Conservation (phyloP, 1,284 basidiomycete genomes). For the Salmacisia buchloeana region DNA sequence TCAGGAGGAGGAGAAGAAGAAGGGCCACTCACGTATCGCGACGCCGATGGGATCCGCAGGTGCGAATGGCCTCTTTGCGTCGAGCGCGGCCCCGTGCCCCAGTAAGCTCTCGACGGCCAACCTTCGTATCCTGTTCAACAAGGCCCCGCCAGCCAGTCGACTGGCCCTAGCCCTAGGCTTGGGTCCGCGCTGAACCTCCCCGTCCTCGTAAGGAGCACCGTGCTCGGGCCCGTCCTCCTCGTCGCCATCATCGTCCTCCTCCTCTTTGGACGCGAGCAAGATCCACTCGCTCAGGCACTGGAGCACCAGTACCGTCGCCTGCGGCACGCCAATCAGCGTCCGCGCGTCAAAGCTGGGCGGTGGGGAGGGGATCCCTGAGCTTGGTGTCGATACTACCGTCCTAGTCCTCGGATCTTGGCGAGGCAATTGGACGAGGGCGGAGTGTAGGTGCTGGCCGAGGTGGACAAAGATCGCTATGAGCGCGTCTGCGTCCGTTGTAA, state of each 20-base stretch:
- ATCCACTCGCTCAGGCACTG: conserved; percentile 6
- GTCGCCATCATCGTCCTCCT: background rate
- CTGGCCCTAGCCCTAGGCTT: too few relatives aligned
- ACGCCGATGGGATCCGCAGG: background rate
- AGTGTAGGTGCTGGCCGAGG: background rate
- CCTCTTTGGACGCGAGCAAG: background rate
- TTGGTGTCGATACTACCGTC: background rate
- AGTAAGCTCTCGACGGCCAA: background rate
- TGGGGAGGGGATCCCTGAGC: background rate
- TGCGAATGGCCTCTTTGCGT: background rate
- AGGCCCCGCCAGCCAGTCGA: too few relatives aligned
- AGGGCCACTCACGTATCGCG: background rate
- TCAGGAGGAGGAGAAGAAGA: background rate
- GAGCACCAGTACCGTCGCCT: background rate
- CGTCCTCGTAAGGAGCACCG: too few relatives aligned
- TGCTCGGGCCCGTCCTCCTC: background rate
- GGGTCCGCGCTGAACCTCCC: too few relatives aligned
- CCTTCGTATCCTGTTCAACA: too few relatives aligned
- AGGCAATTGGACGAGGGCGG: background rate
- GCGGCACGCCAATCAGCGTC: conserved; percentile 1
- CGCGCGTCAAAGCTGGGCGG: background rate
- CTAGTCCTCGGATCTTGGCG: too few relatives aligned
- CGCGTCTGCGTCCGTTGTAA: background rate
- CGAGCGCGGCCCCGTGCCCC: too few relatives aligned
- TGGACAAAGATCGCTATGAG: background rate